Evolutionary conservation across 192 early-diverging fungal genomes (phyloP).

Genomic region (Backusella parvicylindrica): DNA sequence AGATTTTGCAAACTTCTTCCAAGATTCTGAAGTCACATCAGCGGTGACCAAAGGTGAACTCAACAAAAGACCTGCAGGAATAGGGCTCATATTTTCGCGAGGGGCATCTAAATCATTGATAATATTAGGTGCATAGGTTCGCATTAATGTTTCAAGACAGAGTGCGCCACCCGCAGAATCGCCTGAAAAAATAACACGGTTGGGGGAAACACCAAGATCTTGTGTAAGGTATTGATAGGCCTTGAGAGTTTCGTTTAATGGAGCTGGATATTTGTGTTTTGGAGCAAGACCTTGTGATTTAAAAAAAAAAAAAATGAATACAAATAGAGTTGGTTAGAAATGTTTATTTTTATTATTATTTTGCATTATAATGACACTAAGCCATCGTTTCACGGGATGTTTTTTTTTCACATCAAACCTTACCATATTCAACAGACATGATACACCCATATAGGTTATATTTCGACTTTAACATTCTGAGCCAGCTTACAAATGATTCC

Average conservation of each 20-base stretch:
- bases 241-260: slow-evolving; percentile 8
- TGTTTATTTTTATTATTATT: not conserved
- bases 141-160: slow-evolving; percentile 22
- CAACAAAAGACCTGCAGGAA: slow-evolving; percentile 25
- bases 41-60: slow-evolving; percentile 26
- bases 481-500: slow-evolving; percentile 26
- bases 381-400: not conserved
- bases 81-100: not conserved
- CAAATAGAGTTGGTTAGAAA: not conserved
- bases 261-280: slow-evolving; percentile 23
- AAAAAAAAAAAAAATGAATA: not conserved
- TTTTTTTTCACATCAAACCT: not conserved
- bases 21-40: slow-evolving; percentile 21
- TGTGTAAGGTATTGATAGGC: slow-evolving; percentile 23
- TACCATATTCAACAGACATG: slow-evolving; percentile 34
- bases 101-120: not conserved
- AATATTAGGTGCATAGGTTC: slow-evolving; percentile 15
- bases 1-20: slow-evolving; percentile 18
- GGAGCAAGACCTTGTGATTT: slow-evolving; percentile 20
- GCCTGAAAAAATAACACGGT: slow-evolving; percentile 26
- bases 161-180: slow-evolving; percentile 33
- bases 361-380: not conserved
- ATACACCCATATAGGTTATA: slow-evolving; percentile 27
- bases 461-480: slow-evolving; percentile 21
- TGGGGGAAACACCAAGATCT: slow-evolving; percentile 16